Evolutionary conservation across 164 flowering plant genomes (phyloP).

Genomic region (Vitis cinerea): DNA sequence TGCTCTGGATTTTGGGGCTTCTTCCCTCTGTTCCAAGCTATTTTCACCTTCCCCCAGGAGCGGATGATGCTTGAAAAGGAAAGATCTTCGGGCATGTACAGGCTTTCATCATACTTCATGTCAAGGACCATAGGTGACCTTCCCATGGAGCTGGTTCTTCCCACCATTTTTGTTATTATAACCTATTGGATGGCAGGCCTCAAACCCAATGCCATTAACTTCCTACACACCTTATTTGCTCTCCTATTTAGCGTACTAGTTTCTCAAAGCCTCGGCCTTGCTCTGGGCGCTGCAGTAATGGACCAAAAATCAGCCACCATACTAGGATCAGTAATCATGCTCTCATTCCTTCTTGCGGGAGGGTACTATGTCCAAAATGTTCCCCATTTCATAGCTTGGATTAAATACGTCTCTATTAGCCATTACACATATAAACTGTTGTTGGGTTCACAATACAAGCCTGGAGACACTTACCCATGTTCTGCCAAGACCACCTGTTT

Average conservation of each 20-base stretch:
- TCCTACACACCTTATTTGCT: conserved; percentile 39
- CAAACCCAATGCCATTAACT: conserved; percentile 25
- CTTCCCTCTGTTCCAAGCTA: conserved; percentile 60
- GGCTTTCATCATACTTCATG: conserved; percentile 76
- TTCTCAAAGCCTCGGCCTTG: conserved; percentile 73
- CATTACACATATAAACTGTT: conserved; percentile 58
- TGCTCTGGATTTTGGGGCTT: conserved; percentile 64
- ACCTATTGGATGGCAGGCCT: conserved; percentile 83
- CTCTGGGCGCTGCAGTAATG: conserved; percentile 70
- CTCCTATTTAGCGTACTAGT: conserved; percentile 50
- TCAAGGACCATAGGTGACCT: conserved; percentile 50
- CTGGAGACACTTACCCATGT: conserved; percentile 45
- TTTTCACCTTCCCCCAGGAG: conserved; percentile 82
- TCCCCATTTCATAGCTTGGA: conserved; percentile 64
- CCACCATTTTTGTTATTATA: conserved; percentile 50
- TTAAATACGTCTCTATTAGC: conserved; percentile 53
- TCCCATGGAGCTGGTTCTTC: conserved; percentile 82
- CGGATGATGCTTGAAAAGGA: conserved; percentile 65
- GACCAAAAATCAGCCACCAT: conserved; percentile 53
- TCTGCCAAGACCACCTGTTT: not conserved
- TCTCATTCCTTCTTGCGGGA: conserved; percentile 53
- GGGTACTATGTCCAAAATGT: conserved; percentile 77
- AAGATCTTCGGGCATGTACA: conserved; percentile 67
- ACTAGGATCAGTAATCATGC: conserved; percentile 55
- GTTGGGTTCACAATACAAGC: conserved; percentile 49